Evolutionary conservation across 345 rosid genomes (phyloP).

Genomic region (Triadica sebifera): DNA sequence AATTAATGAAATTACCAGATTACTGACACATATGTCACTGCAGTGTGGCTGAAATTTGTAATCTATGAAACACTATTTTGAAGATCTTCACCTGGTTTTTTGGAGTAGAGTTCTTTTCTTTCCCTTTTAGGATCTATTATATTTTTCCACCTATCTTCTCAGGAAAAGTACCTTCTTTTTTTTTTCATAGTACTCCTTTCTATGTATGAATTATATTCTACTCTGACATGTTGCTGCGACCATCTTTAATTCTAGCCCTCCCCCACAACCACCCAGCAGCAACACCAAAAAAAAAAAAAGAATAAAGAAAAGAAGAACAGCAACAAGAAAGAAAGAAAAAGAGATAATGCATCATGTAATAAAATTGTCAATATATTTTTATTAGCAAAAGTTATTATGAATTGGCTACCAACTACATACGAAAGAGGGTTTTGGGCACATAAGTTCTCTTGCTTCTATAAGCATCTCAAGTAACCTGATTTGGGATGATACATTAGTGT

Average conservation of each 20-base stretch:
- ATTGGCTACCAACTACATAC: not conserved
- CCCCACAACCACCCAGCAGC: not conserved
- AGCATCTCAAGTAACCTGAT: not conserved
- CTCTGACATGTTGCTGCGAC: too few relatives aligned
- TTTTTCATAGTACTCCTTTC: not conserved
- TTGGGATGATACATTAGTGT: not conserved
- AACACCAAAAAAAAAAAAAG: too few relatives aligned
- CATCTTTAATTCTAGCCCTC: not conserved
- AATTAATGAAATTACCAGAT: too few relatives aligned
- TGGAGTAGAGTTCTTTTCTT: not conserved
- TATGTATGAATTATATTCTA: not conserved
- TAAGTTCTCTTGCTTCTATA: not conserved
- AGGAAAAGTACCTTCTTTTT: not conserved
- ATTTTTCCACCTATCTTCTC: not conserved
- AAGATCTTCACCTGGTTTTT: not conserved
- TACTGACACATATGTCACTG: too few relatives aligned
- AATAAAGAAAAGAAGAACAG: too few relatives aligned
- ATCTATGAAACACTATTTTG: too few relatives aligned
- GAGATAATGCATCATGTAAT: not conserved
- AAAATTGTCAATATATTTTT: not conserved
- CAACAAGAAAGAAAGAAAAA: too few relatives aligned
- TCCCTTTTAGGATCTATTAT: not conserved
- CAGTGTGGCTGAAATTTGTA: too few relatives aligned
- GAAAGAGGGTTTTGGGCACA: not conserved
- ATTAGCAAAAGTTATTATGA: not conserved